Conservation (phyloP, 2,329 filamentous ascomycete species). For the Fragosphaeria purpurea region DNA sequence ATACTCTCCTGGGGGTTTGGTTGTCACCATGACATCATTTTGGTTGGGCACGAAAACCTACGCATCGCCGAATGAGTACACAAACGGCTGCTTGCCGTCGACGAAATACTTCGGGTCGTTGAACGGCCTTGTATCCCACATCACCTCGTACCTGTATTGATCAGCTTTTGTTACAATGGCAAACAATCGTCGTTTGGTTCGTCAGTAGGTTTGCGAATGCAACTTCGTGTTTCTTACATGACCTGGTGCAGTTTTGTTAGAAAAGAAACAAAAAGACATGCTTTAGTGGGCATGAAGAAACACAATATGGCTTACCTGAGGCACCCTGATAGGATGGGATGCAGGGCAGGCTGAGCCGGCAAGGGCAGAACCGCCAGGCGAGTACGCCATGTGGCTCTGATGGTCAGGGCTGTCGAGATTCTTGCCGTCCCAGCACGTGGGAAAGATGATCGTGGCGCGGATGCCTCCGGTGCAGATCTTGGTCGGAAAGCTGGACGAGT, state of each 20-base stretch:
- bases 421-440: constrained; percentile 44
- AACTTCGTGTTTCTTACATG: constrained; percentile 1
- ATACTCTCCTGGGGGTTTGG: too few relatives aligned
- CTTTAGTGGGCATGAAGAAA: not conserved
- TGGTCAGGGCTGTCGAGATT: constrained; percentile 38
- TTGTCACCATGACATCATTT: not conserved
- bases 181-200: not conserved
- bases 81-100: constrained; percentile 3
- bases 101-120: not conserved
- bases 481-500: constrained; percentile 27
- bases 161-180: constrained; percentile 10
- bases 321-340: constrained; percentile 1
- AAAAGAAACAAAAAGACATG: not conserved
- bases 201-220: too few relatives aligned
- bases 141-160: constrained; percentile 15
- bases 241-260: not conserved
- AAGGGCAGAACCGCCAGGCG: constrained; percentile 19
- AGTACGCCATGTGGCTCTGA: constrained; percentile 33
- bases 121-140: constrained; percentile 1
- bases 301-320: not conserved
- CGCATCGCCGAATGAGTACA: constrained; percentile 1
- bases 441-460: constrained; percentile 33
- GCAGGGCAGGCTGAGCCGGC: not conserved
- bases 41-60: not conserved
- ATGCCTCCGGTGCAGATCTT: constrained; percentile 21